A percentile compares a stretch with the other conserved stretches of the same genome.
Conservation (phyloP, 495 filamentous ascomycete genomes). For the Penicillium odoratum region DNA sequence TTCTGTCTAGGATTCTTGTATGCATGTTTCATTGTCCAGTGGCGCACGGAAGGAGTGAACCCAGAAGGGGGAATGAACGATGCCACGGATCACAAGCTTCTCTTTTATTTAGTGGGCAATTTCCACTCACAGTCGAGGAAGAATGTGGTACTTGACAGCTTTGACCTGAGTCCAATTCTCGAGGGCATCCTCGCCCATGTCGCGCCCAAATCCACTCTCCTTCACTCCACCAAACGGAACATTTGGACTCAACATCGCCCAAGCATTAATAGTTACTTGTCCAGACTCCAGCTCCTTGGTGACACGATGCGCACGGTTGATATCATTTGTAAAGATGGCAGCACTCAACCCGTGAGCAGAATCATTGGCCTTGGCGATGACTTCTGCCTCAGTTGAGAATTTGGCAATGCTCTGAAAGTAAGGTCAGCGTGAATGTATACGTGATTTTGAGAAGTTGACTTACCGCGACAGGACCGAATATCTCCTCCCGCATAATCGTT, state of each 20-base stretch:
- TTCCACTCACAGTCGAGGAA: conserved; percentile 17
- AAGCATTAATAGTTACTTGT: conserved; percentile 27
- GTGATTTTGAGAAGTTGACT: not conserved
- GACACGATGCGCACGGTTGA: conserved; percentile 74
- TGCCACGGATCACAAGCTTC: not conserved
- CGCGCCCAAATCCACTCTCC: conserved; percentile 54
- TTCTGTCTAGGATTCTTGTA: too few relatives aligned
- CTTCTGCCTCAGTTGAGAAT: conserved; percentile 84
- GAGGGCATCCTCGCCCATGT: conserved; percentile 36
- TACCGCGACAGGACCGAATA: conserved; percentile 51
- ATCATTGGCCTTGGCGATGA: conserved; percentile 76
- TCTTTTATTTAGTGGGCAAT: not conserved
- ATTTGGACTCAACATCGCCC: conserved; percentile 25
- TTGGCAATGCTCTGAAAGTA: conserved; percentile 26
- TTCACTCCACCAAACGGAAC: conserved; percentile 57
- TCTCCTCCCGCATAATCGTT: conserved; percentile 49
- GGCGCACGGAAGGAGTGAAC: too few relatives aligned
- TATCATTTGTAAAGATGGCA: conserved; percentile 78
- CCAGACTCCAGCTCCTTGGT: conserved; percentile 79
- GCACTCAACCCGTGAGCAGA: conserved; percentile 81
- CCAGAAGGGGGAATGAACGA: not conserved
- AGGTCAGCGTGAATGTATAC: conserved; percentile 4
- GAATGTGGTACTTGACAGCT: conserved; percentile 25
- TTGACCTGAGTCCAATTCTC: conserved; percentile 31
- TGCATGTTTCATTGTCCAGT: too few relatives aligned